A percentile compares a stretch with the other conserved stretches of the same genome.
Conservation (phyloP, 129 eudicot genomes). For the Helianthus tuberosus region DNA sequence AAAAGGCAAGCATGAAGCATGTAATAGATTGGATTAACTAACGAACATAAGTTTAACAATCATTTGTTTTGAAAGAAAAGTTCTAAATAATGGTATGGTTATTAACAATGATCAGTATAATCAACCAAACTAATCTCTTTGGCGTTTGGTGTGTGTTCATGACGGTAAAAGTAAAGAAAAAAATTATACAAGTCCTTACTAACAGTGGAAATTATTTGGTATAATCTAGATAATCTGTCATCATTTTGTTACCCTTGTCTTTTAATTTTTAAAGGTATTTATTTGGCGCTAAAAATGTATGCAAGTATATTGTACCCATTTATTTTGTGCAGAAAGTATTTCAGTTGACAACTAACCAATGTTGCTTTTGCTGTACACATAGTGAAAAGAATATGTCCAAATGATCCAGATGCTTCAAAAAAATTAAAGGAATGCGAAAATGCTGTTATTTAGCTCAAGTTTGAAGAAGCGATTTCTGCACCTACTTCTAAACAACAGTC, state of each 20-base stretch:
- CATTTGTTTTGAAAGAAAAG: neutral
- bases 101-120: neutral
- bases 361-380: conserved; percentile 3
- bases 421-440: conserved; percentile 96
- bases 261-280: neutral
- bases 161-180: neutral
- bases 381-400: conserved; percentile 80
- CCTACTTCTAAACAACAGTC: conserved; percentile 68
- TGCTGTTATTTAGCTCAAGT: conserved; percentile 96
- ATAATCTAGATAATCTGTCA: neutral
- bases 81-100: neutral
- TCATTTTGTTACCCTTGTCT: neutral
- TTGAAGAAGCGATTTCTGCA: conserved; percentile 92
- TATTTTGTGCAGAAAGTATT: neutral
- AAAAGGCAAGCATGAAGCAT: neutral
- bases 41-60: neutral
- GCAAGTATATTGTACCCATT: conserved; percentile 9
- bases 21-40: neutral
- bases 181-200: neutral
- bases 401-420: conserved; percentile 96
- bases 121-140: no score
- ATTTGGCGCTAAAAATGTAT: conserved; percentile 9
- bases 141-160: neutral
- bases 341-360: conserved; percentile 7
- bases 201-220: neutral